A percentile compares a stretch with the other conserved stretches of the same genome.
These are phyloP conservation scores for Chytriomyces sp. DNA, from an alignment of 192 early-diverging fungal species.

Conservation along the genomic window DNA sequence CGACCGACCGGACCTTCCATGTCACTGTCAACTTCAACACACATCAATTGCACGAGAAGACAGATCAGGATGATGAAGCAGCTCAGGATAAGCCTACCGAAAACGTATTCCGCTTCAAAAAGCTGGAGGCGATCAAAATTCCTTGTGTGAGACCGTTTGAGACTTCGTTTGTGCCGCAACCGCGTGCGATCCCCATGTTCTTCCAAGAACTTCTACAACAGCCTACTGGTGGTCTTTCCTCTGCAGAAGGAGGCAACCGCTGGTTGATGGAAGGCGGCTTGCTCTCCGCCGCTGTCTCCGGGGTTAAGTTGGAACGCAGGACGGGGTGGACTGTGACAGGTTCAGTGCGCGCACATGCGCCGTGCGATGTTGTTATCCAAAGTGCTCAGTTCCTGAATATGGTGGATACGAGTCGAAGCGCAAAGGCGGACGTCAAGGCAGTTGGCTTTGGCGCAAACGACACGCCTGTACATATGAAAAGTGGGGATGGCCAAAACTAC, in stretches of 20 bases:
- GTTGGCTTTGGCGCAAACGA: neutral
- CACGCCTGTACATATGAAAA: neutral
- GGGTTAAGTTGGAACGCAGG: neutral
- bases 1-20: constrained; percentile 42
- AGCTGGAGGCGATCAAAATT: constrained; percentile 3
- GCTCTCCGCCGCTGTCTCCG: neutral
- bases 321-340: constrained; percentile 19
- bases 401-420: neutral
- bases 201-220: neutral
- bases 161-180: constrained; percentile 4
- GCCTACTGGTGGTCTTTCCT: neutral
- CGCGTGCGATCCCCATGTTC: neutral
- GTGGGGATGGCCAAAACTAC: constrained; percentile 14
- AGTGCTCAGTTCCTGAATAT: neutral
- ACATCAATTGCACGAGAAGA: neutral
- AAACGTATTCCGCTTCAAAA: constrained; percentile 1
- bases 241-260: neutral
- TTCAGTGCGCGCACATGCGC: constrained; percentile 3
- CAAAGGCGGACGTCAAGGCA: constrained; percentile 5
- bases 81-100: neutral
- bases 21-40: constrained; percentile 17
- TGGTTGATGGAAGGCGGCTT: constrained; percentile 5
- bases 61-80: neutral
- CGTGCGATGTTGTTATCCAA: constrained; percentile 3
- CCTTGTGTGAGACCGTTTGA: constrained; percentile 16